Conservation (phyloP, 164 flowering plant genomes). For the Stephania yunnanensis region DNA sequence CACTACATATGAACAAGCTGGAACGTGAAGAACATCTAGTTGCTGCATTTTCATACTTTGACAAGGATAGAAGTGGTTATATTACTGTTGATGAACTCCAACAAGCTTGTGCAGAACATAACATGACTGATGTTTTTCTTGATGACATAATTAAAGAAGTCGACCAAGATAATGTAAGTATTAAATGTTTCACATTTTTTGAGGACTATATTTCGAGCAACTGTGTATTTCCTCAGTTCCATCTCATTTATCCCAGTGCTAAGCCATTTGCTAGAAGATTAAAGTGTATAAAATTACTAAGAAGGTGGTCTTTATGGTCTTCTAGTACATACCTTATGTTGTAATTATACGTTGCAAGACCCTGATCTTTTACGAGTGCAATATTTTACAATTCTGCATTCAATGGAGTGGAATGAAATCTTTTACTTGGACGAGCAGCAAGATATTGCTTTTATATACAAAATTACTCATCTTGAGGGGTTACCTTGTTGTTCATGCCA, state of each 20-base stretch:
- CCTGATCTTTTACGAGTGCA: no score
- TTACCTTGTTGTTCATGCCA: no score
- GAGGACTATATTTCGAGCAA: neutral
- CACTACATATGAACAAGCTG: constrained; percentile 86
- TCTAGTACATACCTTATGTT: no score
- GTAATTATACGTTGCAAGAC: no score
- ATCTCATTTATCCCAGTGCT: neutral
- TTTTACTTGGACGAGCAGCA: no score
- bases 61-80: constrained; percentile 95
- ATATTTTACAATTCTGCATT: no score
- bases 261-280: no score
- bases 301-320: no score
- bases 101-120: constrained; percentile 89
- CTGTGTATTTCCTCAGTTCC: neutral
- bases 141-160: constrained; percentile 94
- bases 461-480: no score
- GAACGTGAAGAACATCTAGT: constrained; percentile 96
- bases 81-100: constrained; percentile 96
- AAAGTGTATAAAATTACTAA: no score
- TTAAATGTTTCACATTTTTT: neutral
- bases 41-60: constrained; percentile 91
- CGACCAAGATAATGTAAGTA: constrained; percentile 91
- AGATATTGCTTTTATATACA: no score
- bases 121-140: constrained; percentile 73
- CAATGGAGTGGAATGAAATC: no score